phyloP scores from a whole-genome alignment of 306 rosid genomes.

The Leucaena leucocephala region DNA sequence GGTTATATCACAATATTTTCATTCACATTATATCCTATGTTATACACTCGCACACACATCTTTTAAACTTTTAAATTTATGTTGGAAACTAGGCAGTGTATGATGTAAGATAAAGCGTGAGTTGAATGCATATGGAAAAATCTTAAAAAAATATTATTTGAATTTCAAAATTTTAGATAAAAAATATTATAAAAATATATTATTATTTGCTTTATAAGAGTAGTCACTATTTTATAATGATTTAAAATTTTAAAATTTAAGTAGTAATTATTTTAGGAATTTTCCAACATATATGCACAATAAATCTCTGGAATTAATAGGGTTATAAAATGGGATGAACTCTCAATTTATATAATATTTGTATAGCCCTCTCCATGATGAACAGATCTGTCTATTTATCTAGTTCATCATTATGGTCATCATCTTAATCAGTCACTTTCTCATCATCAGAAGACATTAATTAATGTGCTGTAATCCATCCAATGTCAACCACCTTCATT shows the following conservation, averaged over 20 bases:
- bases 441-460: constrained; percentile 17
- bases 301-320: background rate
- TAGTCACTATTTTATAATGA: too few relatives aligned
- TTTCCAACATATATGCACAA: background rate
- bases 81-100: background rate
- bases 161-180: too few relatives aligned
- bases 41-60: too few relatives aligned
- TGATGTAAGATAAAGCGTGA: background rate
- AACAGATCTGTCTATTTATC: background rate
- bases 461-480: background rate
- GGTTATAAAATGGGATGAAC: background rate
- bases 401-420: constrained; percentile 1
- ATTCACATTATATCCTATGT: too few relatives aligned
- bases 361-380: background rate
- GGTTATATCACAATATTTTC: background rate
- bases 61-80: too few relatives aligned
- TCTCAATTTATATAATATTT: background rate
- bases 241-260: too few relatives aligned
- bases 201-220: too few relatives aligned
- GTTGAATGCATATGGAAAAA: background rate
- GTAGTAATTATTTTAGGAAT: too few relatives aligned
- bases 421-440: constrained; percentile 4
- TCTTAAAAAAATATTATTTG: too few relatives aligned
- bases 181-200: too few relatives aligned
- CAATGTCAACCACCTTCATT: background rate